Evolutionary conservation across 176 grass and related monocot species (phyloP).

Genomic region (Cenchrus fungigraminus): DNA sequence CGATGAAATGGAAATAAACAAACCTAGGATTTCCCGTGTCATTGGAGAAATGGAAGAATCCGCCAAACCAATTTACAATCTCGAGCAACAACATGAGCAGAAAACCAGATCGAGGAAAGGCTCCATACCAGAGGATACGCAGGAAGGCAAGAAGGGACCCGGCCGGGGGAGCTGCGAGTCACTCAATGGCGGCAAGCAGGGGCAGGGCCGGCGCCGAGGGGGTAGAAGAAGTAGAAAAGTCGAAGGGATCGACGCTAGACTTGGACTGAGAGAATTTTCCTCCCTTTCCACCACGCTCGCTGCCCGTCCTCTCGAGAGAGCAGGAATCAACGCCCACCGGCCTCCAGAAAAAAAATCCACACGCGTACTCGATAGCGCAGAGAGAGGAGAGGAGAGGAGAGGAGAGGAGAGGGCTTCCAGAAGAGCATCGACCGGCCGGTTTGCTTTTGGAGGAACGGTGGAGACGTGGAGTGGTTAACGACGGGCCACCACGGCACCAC

Average conservation of each 20-base stretch:
- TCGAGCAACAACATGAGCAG: neutral
- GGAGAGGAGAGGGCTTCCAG: neutral
- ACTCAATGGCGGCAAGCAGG: constrained; percentile 18
- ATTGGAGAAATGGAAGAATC: neutral
- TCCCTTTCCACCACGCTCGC: neutral
- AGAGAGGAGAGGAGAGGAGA: neutral
- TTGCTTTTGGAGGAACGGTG: neutral
- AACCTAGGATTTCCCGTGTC: neutral
- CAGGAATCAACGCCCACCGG: constrained; percentile 10
- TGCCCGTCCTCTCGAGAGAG: neutral
- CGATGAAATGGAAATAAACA: constrained; percentile 18
- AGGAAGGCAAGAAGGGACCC: neutral
- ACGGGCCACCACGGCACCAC: no score
- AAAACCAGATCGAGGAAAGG: constrained; percentile 8
- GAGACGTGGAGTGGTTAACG: neutral
- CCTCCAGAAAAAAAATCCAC: neutral
- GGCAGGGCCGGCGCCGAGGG: neutral
- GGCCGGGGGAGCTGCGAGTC: neutral
- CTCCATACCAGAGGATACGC: constrained; percentile 22
- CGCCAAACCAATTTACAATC: neutral
- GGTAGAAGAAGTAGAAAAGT: neutral
- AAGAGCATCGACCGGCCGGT: neutral
- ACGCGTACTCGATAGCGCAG: neutral
- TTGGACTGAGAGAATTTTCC: neutral
- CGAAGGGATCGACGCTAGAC: neutral